Percentiles rank a stretch among this genome's conserved stretches.
Evolutionary conservation across 2,329 filamentous ascomycete species (phyloP).

Genomic region (Incumbomyces lentus): DNA sequence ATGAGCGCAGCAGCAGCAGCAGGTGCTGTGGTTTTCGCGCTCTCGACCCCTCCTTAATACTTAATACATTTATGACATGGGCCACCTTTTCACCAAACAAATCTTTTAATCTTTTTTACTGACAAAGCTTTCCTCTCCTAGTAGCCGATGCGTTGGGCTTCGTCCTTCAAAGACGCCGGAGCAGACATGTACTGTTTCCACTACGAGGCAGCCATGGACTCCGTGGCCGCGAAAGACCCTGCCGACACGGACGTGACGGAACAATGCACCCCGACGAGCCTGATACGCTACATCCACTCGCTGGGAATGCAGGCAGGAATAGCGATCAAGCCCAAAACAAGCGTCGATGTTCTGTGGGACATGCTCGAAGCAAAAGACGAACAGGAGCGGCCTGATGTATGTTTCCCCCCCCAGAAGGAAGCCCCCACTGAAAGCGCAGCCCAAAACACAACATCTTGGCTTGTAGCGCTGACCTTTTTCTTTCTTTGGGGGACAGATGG

Average conservation of each 20-base stretch:
- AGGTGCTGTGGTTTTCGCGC: background rate
- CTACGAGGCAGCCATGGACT: conserved; percentile 84
- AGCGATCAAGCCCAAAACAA: conserved; percentile 86
- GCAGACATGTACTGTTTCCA: conserved; percentile 99
- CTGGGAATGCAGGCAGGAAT: conserved; percentile 83
- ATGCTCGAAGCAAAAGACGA: conserved; percentile 64
- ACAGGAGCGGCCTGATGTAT: conserved; percentile 77
- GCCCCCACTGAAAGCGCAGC: too few relatives aligned
- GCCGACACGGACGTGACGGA: conserved; percentile 52
- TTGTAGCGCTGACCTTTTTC: too few relatives aligned
- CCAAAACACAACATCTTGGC: background rate
- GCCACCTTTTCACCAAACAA: too few relatives aligned
- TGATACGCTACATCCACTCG: conserved; percentile 85
- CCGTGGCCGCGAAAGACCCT: conserved; percentile 72
- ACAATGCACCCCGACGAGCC: conserved; percentile 70
- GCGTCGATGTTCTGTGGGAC: conserved; percentile 85
- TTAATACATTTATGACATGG: too few relatives aligned
- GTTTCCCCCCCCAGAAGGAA: conserved; percentile 35
- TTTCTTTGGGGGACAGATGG: too few relatives aligned
- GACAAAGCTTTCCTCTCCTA: conserved; percentile 1
- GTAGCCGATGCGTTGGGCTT: conserved; percentile 95
- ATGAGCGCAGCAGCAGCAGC: too few relatives aligned
- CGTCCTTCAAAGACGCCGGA: conserved; percentile 83
- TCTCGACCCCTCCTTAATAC: too few relatives aligned
- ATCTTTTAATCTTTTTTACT: too few relatives aligned